Evolutionary conservation across 805 yeast genomes (phyloP).

Genomic region (Metschnikowia baotianmanensis): DNA sequence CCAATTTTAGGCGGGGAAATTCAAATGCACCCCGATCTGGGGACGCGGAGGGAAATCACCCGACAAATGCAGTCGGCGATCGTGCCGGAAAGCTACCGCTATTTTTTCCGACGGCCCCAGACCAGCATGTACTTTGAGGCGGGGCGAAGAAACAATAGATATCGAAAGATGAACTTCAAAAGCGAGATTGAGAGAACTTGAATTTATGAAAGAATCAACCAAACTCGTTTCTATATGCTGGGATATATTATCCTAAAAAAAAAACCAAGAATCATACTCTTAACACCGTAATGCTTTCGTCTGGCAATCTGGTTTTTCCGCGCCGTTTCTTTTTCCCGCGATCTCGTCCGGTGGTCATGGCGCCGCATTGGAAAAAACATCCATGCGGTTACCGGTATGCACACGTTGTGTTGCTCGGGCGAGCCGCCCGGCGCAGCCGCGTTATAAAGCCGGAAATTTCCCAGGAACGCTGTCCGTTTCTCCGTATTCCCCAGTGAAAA

Average conservation of each 20-base stretch:
- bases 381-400: constrained; percentile 11
- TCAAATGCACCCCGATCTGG: constrained; percentile 9
- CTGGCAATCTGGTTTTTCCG: too few species aligned
- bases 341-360: background rate
- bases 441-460: constrained; percentile 11
- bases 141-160: background rate
- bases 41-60: constrained; percentile 18
- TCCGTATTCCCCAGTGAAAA: background rate
- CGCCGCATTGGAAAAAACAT: background rate
- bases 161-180: background rate
- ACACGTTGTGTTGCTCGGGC: constrained; percentile 8
- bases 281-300: background rate
- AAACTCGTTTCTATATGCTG: too few species aligned
- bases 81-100: background rate
- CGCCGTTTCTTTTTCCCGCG: background rate
- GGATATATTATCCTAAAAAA: background rate
- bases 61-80: constrained; percentile 7
- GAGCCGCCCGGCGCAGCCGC: constrained; percentile 8
- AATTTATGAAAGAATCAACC: too few species aligned
- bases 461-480: constrained; percentile 1
- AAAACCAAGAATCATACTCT: background rate
- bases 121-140: too few species aligned
- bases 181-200: too few species aligned
- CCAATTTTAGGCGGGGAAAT: too few species aligned
- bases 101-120: background rate